Evolutionary conservation across 2,329 filamentous ascomycete genomes (phyloP).

Genomic region (Cladosporium sp.): DNA sequence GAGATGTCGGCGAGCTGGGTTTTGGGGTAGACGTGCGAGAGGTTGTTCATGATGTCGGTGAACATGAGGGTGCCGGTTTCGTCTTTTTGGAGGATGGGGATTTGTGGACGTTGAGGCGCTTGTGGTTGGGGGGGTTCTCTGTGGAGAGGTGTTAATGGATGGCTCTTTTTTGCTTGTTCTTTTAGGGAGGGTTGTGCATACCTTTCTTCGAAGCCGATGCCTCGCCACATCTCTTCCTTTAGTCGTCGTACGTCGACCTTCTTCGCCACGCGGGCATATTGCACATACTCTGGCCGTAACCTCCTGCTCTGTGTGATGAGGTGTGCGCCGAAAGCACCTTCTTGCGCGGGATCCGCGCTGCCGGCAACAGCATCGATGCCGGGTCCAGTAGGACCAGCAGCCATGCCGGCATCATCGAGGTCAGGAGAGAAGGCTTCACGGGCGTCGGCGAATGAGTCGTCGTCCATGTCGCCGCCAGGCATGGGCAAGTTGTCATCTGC

Average conservation of each 20-base stretch:
- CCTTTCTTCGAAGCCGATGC: conserved; percentile 28
- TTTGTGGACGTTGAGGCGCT: conserved; percentile 37
- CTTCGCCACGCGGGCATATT: conserved; percentile 66
- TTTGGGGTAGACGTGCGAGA: conserved; percentile 84
- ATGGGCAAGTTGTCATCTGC: conserved; percentile 79
- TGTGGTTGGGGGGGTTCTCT: conserved; percentile 38
- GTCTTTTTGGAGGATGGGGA: conserved; percentile 30
- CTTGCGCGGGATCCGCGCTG: conserved; percentile 41
- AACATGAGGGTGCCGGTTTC: conserved; percentile 70
- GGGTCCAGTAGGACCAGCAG: conserved; percentile 35
- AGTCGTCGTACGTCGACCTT: conserved; percentile 66
- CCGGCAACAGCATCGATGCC: conserved; percentile 40
- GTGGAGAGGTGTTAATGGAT: neutral
- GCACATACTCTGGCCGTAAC: conserved; percentile 65
- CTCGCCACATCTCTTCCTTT: conserved; percentile 66
- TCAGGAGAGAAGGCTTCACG: conserved; percentile 75
- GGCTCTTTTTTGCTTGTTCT: no score
- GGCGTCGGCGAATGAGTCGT: conserved; percentile 76
- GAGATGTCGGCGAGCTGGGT: conserved; percentile 90
- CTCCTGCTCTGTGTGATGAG: conserved; percentile 63
- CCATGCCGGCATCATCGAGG: conserved; percentile 50
- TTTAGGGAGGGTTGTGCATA: no score
- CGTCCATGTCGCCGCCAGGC: conserved; percentile 68
- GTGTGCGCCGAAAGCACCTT: conserved; percentile 63
- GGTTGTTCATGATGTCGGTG: conserved; percentile 85